Base-by-base conservation (phyloP, 2,329 filamentous ascomycete genomes). In the Phialophora verrucosa region DNA sequence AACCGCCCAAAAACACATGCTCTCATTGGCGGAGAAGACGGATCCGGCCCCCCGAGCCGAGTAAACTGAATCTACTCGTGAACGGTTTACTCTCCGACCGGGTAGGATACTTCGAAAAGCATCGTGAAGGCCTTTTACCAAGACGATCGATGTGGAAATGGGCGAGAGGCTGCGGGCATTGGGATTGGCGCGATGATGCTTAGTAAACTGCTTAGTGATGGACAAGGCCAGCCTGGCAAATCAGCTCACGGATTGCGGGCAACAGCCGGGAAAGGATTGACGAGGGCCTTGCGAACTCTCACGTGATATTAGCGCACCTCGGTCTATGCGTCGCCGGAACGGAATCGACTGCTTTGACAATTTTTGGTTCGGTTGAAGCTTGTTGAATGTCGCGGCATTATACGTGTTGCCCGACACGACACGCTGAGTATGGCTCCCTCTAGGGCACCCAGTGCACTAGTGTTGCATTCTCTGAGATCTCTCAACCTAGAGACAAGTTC, bases 391-490 rank as follows among this genome's bases (percentile, higher is more conserved):
- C 38, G 38, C 38, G 38, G 38, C 38, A 44, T n/a, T 44, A 44
- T 17, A 44, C 38, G 38, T 44, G 38, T 44, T n/a, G 38, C 38
- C 17, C 17, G 17, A 44, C 17, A 44, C 38, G 17, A 44, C 17
- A 44, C 38, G 14, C 25, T 23, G 14, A 62, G 23, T 20, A 72
- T 72, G 71, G 69, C 70, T 31, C 69, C 71, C 49, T 68, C 71
- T 32, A 57, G 69, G 63, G 71, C 71, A 20, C 69, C 71, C 8
- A 71, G 71, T 63, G 62, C 65, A 12, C 64, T 67, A 17, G 62
- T 73, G 38, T 62, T 73, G 49, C 70, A 69, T 31, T 72, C 71
- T 3, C 38, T 73, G 31, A 61, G 69, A 27, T 65, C 58, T 20
- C 54, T 70, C 20, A 49, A 63, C 32, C 47, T 70, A 29, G 67